These are phyloP conservation scores for Scedosporium minutisporum DNA, from an alignment of 2,329 filamentous ascomycete species.

Conservation along the genomic window DNA sequence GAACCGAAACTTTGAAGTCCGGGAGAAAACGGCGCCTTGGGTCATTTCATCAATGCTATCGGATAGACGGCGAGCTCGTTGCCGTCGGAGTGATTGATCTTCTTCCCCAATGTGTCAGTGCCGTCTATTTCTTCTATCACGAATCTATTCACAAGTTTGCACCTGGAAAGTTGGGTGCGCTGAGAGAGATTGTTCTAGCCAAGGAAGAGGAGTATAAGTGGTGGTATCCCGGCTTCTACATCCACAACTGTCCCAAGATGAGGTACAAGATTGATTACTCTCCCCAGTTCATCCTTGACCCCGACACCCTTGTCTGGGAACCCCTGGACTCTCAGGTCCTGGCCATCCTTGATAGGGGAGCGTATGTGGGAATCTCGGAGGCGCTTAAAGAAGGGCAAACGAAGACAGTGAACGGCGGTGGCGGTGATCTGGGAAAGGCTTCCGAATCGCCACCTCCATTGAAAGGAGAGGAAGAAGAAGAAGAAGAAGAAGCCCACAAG, in stretches of 20 bases:
- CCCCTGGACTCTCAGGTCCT: slow-evolving; percentile 43
- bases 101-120: slow-evolving; percentile 66
- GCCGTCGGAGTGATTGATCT: slow-evolving; percentile 71
- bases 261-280: slow-evolving; percentile 72
- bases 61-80: slow-evolving; percentile 64
- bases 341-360: slow-evolving; percentile 38
- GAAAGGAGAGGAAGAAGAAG: slow-evolving; percentile 12
- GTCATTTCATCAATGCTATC: slow-evolving; percentile 74
- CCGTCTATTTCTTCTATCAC: slow-evolving; percentile 77
- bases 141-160: slow-evolving; percentile 59
- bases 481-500: slow-evolving; percentile 6
- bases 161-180: slow-evolving; percentile 66
- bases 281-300: slow-evolving; percentile 66
- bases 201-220: slow-evolving; percentile 59
- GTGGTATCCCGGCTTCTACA: slow-evolving; percentile 78
- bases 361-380: slow-evolving; percentile 42
- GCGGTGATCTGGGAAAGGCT: slow-evolving; percentile 13
- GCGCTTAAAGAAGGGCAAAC: background rate
- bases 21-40: slow-evolving; percentile 50
- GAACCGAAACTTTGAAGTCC: slow-evolving; percentile 31
- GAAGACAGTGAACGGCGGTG: background rate
- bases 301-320: slow-evolving; percentile 54
- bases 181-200: slow-evolving; percentile 64
- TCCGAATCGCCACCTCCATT: slow-evolving; percentile 16
- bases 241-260: slow-evolving; percentile 76